Evolutionary conservation across 768 basidiomycete species (phyloP), one percentile per base, ranked within the genome.

Genomic region (Crassisporium funariophilum): DNA sequence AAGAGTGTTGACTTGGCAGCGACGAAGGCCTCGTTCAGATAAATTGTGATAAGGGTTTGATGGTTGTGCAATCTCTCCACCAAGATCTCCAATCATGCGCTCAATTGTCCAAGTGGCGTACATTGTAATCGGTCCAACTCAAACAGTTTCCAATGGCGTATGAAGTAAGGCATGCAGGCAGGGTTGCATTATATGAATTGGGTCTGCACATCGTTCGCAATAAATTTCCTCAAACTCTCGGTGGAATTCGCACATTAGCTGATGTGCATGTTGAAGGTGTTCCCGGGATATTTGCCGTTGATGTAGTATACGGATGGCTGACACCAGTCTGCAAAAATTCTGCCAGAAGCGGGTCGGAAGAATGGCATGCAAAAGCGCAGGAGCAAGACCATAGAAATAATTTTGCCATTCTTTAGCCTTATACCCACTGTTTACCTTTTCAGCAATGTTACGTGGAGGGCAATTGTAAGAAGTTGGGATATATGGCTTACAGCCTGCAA

Each of bases 341-440:
- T 39, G 17, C 49, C 56, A 69, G 21, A 68, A 65, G 11, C 35
- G 17, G 0, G 38, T 5, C 0, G 65, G 70, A 10, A 72, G 61
- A 13, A 68, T 25, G 0, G 36, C 20, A 11, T 49, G 47, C 16
- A 71, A 56, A 13, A 70, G 54, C 5, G 53, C 67, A 6, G 68
- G 71, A 10, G 61, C 64, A 22, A 69, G 62, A 1, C 67, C 65
- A 53, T 51, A 71, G n/a, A 73, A 9, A 44, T 70, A 72, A 0
- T 53, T 34, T 3, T 56, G 48, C 24, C 42, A 75, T 45, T 75
- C 71, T 17, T 53, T 56, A 1, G 69, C 69, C 35, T 74, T 73
- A 49, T 72, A 75, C 0, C 71, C 68, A 46, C 66, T 70, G 4
- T 47, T 52, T 4, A 73, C 62, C 29, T 72, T 73, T 42, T 69